Evolutionary conservation across 768 basidiomycete genomes (phyloP), one percentile per base, ranked within the genome.

Genomic region (Exsudoporus frostii): DNA sequence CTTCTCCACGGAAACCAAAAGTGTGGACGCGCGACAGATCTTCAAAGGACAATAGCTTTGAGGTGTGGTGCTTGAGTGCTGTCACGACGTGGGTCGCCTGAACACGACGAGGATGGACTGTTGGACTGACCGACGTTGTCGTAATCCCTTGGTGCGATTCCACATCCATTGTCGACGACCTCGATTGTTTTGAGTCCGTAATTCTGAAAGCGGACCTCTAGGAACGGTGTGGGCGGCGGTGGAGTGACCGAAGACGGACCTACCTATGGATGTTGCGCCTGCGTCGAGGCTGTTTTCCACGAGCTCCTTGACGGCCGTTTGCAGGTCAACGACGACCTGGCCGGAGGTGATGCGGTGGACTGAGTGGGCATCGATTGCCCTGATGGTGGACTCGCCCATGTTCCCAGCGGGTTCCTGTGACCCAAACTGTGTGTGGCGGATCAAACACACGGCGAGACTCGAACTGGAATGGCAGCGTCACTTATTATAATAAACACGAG

Each of bases 201-300:
- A 19, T 98, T 84, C 60, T 89, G 90, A 69, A 99, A 92, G 8
- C 89, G 80, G 41, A 98, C 85, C 66, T 98, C 96, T 97, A 59
- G 19, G 6, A 15, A 1, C 14, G 25, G 33, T 58, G 48, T 59
- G 55, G 37, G 34, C 15, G 44, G 37, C 15, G 2, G 37, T 40
- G 29, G 50, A 20, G n/a, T 36, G 39, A 19, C 14, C 30, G 19
- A 22, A 19, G 7, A 32, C 13, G 38, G 19, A 63, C 85, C 29
- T 41, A 90, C 96, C 95, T 38, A 99, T 82, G 58, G 73, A 84
- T 0, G 89, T 93, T 0, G 94, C 91, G 0, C 88, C 89, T 1
- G 97, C 94, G 68, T 99, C 97, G 27, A 98, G 74, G 53, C 92
- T 90, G 67, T 99, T 99, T 72, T 99, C 97, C 2, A 99, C 82